These are phyloP conservation scores for Terfezia claveryi DNA, from an alignment of 495 filamentous ascomycete species.

Conservation along the genomic window DNA sequence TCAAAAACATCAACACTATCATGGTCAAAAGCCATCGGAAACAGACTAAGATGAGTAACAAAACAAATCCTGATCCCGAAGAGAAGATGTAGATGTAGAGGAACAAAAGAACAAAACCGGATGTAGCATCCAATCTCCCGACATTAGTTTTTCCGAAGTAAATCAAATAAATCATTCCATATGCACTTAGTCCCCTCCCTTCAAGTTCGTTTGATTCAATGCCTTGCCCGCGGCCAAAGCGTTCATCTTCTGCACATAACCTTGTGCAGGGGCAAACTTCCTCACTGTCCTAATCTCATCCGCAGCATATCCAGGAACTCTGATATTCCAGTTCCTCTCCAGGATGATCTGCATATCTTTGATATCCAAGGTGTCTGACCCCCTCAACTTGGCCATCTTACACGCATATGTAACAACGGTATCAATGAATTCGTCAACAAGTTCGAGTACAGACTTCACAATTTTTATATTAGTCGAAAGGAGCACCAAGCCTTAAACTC, in stretches of 20 bases:
- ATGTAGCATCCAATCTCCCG: too few relatives aligned
- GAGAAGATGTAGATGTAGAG: too few relatives aligned
- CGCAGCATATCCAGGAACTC: conserved; percentile 78
- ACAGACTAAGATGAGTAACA: too few relatives aligned
- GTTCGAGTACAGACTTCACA: conserved; percentile 52
- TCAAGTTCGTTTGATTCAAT: conserved; percentile 11
- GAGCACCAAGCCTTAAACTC: background rate
- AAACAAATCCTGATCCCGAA: too few relatives aligned
- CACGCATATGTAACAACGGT: conserved; percentile 69
- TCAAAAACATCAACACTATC: too few relatives aligned
- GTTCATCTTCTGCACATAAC: conserved; percentile 89
- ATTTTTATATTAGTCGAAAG: conserved; percentile 10
- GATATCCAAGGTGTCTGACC: conserved; percentile 71
- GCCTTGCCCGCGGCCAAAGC: conserved; percentile 78
- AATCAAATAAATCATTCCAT: too few relatives aligned
- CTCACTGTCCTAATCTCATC: conserved; percentile 87
- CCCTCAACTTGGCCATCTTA: conserved; percentile 74
- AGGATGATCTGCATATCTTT: conserved; percentile 87
- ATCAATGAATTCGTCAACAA: conserved; percentile 90
- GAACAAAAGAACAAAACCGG: too few relatives aligned
- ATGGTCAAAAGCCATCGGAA: too few relatives aligned
- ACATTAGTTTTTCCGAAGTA: too few relatives aligned
- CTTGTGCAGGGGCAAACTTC: conserved; percentile 65
- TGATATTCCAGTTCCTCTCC: conserved; percentile 94
- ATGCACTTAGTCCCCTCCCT: background rate